phyloP scores from a whole-genome alignment of 2,329 filamentous ascomycete species.

The Xylaria sp. region DNA sequence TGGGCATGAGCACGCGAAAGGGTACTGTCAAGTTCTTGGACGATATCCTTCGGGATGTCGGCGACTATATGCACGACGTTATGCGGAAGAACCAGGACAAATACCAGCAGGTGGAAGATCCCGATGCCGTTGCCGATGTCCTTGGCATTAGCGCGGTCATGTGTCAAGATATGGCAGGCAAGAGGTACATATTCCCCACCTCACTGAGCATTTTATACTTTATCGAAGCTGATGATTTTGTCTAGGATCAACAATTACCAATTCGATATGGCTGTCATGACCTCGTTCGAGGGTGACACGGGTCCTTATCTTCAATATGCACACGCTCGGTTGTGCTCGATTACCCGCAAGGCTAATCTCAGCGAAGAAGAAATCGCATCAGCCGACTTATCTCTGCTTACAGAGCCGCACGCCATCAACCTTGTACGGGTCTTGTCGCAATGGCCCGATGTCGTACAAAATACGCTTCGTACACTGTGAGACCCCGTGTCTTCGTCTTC shows the following conservation, averaged over 20 bases:
- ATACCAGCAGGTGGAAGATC: constrained; percentile 89
- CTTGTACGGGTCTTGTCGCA: constrained; percentile 79
- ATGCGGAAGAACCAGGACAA: constrained; percentile 93
- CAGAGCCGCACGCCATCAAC: constrained; percentile 67
- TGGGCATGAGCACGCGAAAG: constrained; percentile 76
- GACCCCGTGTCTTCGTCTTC: not conserved
- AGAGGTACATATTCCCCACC: constrained; percentile 69
- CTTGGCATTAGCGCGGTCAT: constrained; percentile 95
- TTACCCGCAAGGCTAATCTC: constrained; percentile 50
- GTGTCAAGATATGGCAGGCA: constrained; percentile 98
- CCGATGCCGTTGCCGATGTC: constrained; percentile 82
- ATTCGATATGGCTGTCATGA: constrained; percentile 79
- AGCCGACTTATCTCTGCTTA: constrained; percentile 70
- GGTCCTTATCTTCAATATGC: constrained; percentile 80
- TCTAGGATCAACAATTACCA: constrained; percentile 61
- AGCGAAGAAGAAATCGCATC: constrained; percentile 54
- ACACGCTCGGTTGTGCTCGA: constrained; percentile 69
- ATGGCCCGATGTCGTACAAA: constrained; percentile 86
- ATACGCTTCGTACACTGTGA: constrained; percentile 80
- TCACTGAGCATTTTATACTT: constrained; percentile 40
- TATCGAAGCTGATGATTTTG: constrained; percentile 13
- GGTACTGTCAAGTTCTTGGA: constrained; percentile 71
- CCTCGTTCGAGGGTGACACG: constrained; percentile 77
- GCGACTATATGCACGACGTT: constrained; percentile 96
- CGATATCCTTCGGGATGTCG: constrained; percentile 81